Conservation (phyloP, 805 yeast species). For the Myxozyma geophila region DNA sequence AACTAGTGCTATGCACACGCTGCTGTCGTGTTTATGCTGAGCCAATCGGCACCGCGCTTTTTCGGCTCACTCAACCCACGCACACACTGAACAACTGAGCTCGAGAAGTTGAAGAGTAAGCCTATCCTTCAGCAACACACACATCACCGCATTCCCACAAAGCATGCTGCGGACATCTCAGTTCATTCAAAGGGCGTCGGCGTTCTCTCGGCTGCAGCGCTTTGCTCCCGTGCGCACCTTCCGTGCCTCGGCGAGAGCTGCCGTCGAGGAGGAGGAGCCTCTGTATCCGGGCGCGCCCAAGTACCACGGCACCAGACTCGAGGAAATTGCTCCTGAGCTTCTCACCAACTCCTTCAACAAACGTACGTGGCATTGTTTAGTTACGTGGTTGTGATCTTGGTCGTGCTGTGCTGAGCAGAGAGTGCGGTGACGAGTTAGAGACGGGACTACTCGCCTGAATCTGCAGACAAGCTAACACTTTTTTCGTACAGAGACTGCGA, state of each 20-base stretch:
- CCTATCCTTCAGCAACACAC: neutral
- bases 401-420: neutral
- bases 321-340: constrained; percentile 17
- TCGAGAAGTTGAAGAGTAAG: neutral
- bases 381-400: neutral
- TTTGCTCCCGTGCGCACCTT: constrained; percentile 3
- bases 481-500: constrained; percentile 14
- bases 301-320: constrained; percentile 24
- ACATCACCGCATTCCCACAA: neutral
- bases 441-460: too few relatives aligned
- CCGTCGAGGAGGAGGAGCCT: constrained; percentile 3
- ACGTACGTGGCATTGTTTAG: constrained; percentile 10
- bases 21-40: constrained; percentile 8
- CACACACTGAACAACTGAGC: neutral
- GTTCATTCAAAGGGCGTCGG: constrained; percentile 9
- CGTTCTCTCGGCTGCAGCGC: constrained; percentile 5
- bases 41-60: constrained; percentile 23
- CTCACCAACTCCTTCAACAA: constrained; percentile 28
- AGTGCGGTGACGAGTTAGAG: neutral
- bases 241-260: constrained; percentile 10
- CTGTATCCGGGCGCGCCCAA: constrained; percentile 14
- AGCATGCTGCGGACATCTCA: constrained; percentile 19
- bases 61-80: constrained; percentile 11
- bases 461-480: neutral
- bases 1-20: constrained; percentile 2